Conservation (phyloP, 192 early-diverging fungal species). For the Coemansia sp. region DNA sequence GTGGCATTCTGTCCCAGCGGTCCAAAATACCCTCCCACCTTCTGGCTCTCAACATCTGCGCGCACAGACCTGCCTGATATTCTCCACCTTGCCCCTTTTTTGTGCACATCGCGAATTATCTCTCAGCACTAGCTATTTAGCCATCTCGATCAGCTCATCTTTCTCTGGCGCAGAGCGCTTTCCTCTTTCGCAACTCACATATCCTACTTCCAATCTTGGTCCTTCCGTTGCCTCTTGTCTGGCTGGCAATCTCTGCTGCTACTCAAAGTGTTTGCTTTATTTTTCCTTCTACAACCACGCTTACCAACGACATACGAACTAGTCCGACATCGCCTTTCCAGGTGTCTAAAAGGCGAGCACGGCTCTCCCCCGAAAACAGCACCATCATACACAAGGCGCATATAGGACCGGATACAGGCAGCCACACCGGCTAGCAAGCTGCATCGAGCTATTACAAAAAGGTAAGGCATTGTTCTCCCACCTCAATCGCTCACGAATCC, state of each 20-base stretch:
- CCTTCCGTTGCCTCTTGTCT: not conserved
- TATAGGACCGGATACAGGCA: not conserved
- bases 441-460: not conserved
- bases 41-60: not conserved
- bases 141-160: not conserved
- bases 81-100: not conserved
- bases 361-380: not conserved
- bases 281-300: not conserved
- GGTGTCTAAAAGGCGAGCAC: not conserved
- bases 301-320: not conserved
- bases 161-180: not conserved
- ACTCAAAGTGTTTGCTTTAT: not conserved
- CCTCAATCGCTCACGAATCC: not conserved
- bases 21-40: not conserved
- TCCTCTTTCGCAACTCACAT: not conserved
- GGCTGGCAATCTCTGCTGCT: not conserved
- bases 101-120: not conserved
- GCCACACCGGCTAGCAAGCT: not conserved
- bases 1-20: not conserved
- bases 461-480: not conserved
- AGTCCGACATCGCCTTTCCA: not conserved
- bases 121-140: not conserved
- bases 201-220: not conserved
- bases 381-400: not conserved
- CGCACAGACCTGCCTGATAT: not conserved